Evolutionary conservation across 2,329 filamentous ascomycete genomes (phyloP).

Genomic region (Cercospora brassicicola): DNA sequence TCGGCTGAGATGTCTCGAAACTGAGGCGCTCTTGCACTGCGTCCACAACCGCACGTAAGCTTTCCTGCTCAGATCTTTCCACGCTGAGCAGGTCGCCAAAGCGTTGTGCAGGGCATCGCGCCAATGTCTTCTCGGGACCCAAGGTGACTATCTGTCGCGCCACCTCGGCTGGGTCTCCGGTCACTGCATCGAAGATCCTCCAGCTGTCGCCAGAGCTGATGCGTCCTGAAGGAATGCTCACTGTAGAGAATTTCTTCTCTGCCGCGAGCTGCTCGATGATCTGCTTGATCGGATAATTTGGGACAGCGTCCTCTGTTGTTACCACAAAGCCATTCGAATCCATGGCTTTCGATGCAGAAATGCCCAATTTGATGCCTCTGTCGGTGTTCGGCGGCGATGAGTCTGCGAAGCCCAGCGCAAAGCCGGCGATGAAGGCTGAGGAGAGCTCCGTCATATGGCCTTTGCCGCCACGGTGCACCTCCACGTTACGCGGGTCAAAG

Average conservation of each 20-base stretch:
- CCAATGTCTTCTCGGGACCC: conserved; percentile 36
- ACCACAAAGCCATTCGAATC: conserved; percentile 32
- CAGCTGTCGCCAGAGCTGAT: conserved; percentile 40
- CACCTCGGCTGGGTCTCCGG: conserved; percentile 38
- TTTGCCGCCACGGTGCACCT: conserved; percentile 21
- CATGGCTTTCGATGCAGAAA: conserved; percentile 34
- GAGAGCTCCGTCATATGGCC: conserved; percentile 32
- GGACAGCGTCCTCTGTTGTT: conserved; percentile 27
- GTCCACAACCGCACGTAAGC: conserved; percentile 34
- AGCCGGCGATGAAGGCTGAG: conserved; percentile 38
- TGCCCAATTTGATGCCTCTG: conserved; percentile 34
- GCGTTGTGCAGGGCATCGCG: conserved; percentile 32
- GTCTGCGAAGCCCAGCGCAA: conserved; percentile 37
- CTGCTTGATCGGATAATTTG: conserved; percentile 34
- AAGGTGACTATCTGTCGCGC: conserved; percentile 37
- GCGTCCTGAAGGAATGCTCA: conserved; percentile 35
- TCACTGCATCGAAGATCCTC: conserved; percentile 38
- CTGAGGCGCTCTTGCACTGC: conserved; percentile 35
- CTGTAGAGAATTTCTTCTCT: conserved; percentile 31
- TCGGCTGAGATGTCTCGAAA: conserved; percentile 29
- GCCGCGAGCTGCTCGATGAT: conserved; percentile 30
- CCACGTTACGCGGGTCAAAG: conserved; percentile 35
- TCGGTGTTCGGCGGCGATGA: conserved; percentile 35
- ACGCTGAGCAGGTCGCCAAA: conserved; percentile 36
- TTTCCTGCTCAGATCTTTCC: conserved; percentile 37